Evolutionary conservation across 2,329 filamentous ascomycete species (phyloP).

Genomic region (Sordariomycetes sp.): DNA sequence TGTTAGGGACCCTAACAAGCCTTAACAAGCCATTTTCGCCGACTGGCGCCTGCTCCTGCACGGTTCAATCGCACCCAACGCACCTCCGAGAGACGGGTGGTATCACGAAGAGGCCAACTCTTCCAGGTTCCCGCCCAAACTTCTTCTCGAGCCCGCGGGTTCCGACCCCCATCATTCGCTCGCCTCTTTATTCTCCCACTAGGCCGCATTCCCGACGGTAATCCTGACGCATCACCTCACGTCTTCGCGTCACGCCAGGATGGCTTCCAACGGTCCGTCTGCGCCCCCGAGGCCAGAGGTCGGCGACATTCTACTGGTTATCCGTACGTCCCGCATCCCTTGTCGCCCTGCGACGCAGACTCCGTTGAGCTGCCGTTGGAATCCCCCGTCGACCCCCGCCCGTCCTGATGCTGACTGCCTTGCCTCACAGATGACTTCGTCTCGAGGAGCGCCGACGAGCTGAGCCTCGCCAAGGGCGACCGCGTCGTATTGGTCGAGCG

Average conservation of each 20-base stretch:
- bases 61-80: constrained; percentile 1
- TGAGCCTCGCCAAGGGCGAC: constrained; percentile 76
- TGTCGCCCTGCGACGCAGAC: not conserved
- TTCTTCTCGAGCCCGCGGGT: constrained; percentile 9
- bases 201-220: constrained; percentile 5
- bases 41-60: not conserved
- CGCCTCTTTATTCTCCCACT: not conserved
- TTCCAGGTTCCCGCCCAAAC: constrained; percentile 7
- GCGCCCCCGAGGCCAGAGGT: constrained; percentile 34
- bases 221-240: constrained; percentile 7
- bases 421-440: constrained; percentile 65
- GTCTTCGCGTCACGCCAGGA: constrained; percentile 12
- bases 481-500: constrained; percentile 72
- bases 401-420: not conserved
- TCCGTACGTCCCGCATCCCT: constrained; percentile 41
- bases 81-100: not conserved
- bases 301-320: constrained; percentile 56
- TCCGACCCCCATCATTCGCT: constrained; percentile 5
- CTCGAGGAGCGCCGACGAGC: constrained; percentile 83
- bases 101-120: constrained; percentile 8
- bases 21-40: not conserved
- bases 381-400: not conserved
- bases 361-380: not conserved
- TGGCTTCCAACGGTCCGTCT: constrained; percentile 21
- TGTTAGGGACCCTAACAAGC: not conserved